Evolutionary conservation across 441 rosid species (phyloP).

Genomic region (Erodium moschatum): DNA sequence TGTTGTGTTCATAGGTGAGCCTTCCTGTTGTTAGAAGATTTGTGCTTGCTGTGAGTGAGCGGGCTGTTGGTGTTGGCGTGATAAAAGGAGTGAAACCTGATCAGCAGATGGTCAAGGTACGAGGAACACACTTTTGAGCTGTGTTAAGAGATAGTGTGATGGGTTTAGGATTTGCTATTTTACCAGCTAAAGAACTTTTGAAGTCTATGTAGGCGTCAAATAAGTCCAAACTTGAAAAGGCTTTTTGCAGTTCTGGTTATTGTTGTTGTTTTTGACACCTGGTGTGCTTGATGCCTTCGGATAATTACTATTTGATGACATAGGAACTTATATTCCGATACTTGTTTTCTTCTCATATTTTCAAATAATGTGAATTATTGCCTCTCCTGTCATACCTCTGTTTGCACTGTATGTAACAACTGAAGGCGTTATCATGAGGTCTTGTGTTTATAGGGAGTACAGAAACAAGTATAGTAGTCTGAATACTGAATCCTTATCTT

Average conservation of each 20-base stretch:
- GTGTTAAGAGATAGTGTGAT: not conserved
- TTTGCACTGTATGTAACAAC: too few relatives aligned
- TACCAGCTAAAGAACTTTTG: not conserved
- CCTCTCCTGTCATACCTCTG: not conserved
- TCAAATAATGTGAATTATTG: not conserved
- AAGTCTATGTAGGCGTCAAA: conserved; percentile 1
- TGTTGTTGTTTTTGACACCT: not conserved
- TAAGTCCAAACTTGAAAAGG: not conserved
- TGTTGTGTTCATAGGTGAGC: conserved; percentile 62
- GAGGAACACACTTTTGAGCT: not conserved
- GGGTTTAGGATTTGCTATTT: not conserved
- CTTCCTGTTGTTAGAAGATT: conserved; percentile 97
- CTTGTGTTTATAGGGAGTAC: not conserved
- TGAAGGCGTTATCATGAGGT: not conserved
- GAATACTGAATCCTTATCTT: not conserved
- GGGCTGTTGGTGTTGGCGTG: conserved; percentile 79
- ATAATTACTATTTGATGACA: conserved; percentile 6
- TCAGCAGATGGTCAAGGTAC: conserved; percentile 90
- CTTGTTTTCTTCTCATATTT: not conserved
- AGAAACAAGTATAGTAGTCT: not conserved
- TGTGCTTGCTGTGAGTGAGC: conserved; percentile 81
- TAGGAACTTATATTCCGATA: not conserved
- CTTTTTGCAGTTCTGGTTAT: not conserved
- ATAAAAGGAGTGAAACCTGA: conserved; percentile 90
- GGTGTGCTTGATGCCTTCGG: conserved; percentile 5